Conservation (phyloP, 345 rosid genomes). For the Eucalyptus cloeziana region DNA sequence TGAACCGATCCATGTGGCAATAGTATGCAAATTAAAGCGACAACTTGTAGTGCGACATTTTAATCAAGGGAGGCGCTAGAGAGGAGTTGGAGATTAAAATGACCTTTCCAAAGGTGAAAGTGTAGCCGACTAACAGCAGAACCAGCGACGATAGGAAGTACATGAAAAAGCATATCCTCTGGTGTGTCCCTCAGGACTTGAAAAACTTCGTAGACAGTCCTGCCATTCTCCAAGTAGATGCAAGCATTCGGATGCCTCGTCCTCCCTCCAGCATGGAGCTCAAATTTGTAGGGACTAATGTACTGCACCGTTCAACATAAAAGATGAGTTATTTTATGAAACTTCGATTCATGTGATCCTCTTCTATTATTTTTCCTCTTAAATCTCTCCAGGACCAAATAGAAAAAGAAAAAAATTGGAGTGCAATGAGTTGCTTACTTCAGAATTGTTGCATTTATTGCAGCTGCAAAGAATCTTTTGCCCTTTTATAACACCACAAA, state of each 20-base stretch:
- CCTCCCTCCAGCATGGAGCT: conserved; percentile 52
- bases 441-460: conserved; percentile 25
- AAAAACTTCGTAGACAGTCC: conserved; percentile 41
- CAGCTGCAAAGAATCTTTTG: conserved; percentile 45
- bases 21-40: background rate
- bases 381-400: background rate
- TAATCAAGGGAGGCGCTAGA: background rate
- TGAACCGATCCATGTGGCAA: background rate
- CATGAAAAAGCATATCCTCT: conserved; percentile 32
- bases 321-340: background rate
- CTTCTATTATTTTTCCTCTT: background rate
- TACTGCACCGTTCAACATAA: conserved; percentile 14
- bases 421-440: conserved; percentile 5
- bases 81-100: background rate
- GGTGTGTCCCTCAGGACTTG: conserved; percentile 45
- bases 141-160: conserved; percentile 27
- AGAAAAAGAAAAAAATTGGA: background rate
- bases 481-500: conserved; percentile 29
- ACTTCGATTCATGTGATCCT: background rate
- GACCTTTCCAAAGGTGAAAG: conserved; percentile 39
- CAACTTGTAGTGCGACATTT: background rate
- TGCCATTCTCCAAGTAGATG: conserved; percentile 50
- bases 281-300: conserved; percentile 37
- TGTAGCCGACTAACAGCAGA: conserved; percentile 27
- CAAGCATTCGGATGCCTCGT: conserved; percentile 52